Percentiles rank a stretch among this genome's conserved stretches.
Conservation (phyloP, 345 rosid genomes). For the Gossypium australe region DNA sequence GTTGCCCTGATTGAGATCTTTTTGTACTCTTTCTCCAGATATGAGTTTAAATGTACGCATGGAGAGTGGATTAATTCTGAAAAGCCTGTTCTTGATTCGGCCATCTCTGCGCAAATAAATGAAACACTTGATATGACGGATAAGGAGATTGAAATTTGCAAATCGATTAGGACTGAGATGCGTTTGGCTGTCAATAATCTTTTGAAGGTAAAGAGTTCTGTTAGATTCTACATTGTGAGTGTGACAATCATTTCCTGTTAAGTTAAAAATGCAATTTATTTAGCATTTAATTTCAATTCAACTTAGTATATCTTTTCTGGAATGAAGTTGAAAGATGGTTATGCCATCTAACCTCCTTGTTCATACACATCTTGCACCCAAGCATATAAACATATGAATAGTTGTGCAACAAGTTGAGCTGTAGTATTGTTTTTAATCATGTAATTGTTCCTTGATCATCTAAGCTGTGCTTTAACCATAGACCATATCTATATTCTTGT, state of each 20-base stretch:
- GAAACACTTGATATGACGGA: slow-evolving; percentile 39
- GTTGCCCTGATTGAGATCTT: neutral
- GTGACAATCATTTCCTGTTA: neutral
- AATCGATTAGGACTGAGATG: slow-evolving; percentile 61
- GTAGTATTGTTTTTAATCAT: neutral
- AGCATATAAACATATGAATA: neutral
- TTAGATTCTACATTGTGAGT: neutral
- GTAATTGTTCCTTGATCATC: neutral
- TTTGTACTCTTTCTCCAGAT: slow-evolving; percentile 41
- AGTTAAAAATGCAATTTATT: neutral
- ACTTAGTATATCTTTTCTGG: neutral
- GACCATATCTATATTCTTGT: neutral
- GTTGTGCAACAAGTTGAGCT: neutral
- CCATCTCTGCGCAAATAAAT: slow-evolving; percentile 39
- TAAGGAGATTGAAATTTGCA: slow-evolving; percentile 58
- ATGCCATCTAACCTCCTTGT: neutral
- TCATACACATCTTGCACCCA: neutral
- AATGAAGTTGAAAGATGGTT: neutral
- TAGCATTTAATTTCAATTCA: neutral
- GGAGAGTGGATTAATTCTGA: slow-evolving; percentile 64
- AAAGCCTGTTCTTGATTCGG: slow-evolving; percentile 66
- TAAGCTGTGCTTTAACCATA: neutral
- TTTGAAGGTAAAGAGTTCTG: slow-evolving; percentile 57
- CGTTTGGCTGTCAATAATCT: slow-evolving; percentile 66
- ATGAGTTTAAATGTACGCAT: slow-evolving; percentile 65